Evolutionary conservation across 768 basidiomycete genomes (phyloP).

Genomic region (Kondoa malvinella): DNA sequence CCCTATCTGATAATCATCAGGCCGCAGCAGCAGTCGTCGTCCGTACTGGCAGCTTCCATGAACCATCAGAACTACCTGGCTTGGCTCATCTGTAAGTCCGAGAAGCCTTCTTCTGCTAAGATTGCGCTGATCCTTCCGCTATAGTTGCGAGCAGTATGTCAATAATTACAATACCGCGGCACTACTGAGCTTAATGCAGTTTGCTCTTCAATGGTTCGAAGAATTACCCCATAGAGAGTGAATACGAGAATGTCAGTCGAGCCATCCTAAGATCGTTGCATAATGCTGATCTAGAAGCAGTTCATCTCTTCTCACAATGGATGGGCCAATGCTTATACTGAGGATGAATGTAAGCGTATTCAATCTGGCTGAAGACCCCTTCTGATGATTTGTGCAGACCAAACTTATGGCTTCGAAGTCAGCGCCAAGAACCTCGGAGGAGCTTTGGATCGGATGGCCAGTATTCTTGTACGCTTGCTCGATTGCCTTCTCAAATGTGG

Average conservation of each 20-base stretch:
- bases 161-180: background rate
- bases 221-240: conserved; percentile 11
- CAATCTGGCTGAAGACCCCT: background rate
- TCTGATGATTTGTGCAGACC: conserved; percentile 26
- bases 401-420: conserved; percentile 55
- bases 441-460: conserved; percentile 33
- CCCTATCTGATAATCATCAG: background rate
- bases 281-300: background rate
- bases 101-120: conserved; percentile 2
- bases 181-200: background rate
- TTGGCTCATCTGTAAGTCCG: conserved; percentile 8
- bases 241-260: conserved; percentile 1
- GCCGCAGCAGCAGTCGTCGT: background rate
- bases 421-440: conserved; percentile 36
- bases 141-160: background rate
- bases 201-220: conserved; percentile 10
- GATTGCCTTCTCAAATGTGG: background rate
- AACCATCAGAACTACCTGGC: conserved; percentile 12
- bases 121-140: conserved; percentile 3
- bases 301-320: conserved; percentile 23
- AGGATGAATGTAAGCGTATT: conserved; percentile 38
- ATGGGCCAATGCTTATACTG: conserved; percentile 76
- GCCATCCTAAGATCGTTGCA: background rate
- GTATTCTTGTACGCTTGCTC: conserved; percentile 44
- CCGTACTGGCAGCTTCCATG: conserved; percentile 4